Evolutionary conservation across 2,329 filamentous ascomycete species (phyloP).

Genomic region (Aspergillus phoenicis): DNA sequence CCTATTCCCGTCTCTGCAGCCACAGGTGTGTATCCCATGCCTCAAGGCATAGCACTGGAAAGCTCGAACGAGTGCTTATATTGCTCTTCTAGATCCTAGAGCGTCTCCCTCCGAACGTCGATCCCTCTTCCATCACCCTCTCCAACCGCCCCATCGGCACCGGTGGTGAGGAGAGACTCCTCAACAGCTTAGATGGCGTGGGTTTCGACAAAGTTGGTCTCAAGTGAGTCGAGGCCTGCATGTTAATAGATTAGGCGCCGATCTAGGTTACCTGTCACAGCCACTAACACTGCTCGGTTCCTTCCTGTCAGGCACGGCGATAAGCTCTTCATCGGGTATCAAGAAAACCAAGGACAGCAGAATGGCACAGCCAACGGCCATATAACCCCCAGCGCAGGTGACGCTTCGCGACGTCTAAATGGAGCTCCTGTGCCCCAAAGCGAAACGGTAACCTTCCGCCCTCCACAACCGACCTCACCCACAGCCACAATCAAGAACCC

Average conservation of each 20-base stretch:
- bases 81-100: slow-evolving; percentile 53
- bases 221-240: slow-evolving; percentile 45
- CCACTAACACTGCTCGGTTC: slow-evolving; percentile 23
- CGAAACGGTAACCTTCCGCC: slow-evolving; percentile 67
- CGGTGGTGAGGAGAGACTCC: slow-evolving; percentile 56
- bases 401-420: slow-evolving; percentile 39
- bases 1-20: slow-evolving; percentile 65
- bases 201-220: slow-evolving; percentile 61
- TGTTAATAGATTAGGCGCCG: not conserved
- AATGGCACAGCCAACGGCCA: slow-evolving; percentile 49
- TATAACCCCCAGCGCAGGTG: slow-evolving; percentile 23
- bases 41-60: not conserved
- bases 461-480: slow-evolving; percentile 58
- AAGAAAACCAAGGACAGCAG: slow-evolving; percentile 56
- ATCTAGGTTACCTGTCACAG: slow-evolving; percentile 1
- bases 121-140: slow-evolving; percentile 59
- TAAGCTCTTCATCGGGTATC: slow-evolving; percentile 83
- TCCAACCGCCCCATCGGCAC: slow-evolving; percentile 63
- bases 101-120: slow-evolving; percentile 59
- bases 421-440: slow-evolving; percentile 37
- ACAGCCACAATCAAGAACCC: slow-evolving; percentile 74
- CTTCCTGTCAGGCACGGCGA: slow-evolving; percentile 72
- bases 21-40: slow-evolving; percentile 39
- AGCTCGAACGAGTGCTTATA: slow-evolving; percentile 12
- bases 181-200: slow-evolving; percentile 57